Base-by-base conservation (phyloP, 73 alveolate genomes). In the Stentor coeruleus region DNA sequence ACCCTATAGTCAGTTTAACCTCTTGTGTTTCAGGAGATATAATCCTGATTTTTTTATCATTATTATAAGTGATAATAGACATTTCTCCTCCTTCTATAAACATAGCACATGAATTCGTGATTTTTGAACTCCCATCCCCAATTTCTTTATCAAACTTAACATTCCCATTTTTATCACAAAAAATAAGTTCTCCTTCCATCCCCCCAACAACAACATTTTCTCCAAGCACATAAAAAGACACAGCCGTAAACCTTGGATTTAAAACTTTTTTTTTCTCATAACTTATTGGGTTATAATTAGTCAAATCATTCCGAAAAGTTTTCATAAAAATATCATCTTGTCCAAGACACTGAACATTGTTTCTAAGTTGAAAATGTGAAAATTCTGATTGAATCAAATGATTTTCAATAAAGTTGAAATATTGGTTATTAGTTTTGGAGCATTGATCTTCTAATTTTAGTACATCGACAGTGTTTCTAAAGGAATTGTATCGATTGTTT, bases 21-120 rank as follows among this genome's bases (percentile, higher is more conserved):
- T n/a, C 3, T n/a, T 14, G n/a, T 1, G 26, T 20, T 14, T 75
- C 59, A 31, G 72, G 59, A 66, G 33, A 33, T 36, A 39, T 20
- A 75, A 75, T 38, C 37, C 72, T 39, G 38, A 75, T 75, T 36
- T 75, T 31, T 36, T 75, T 31, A n/a, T 75, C 83, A 75, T 75
- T 75, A 75, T 75, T 75, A 35, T 38, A 37, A 75, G 38, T 6
- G 36, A 75, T 20, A 20, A 75, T 14, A 14, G n/a, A 37, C 20
- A 20, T 40, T 36, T 75, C 14, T 1, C 81, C 77, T 36, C 39
- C 37, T 20, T 66, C 37, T 1, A 28, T 26, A 66, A 66, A 66
- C 20, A 66, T 20, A 1, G n/a, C 33, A 1, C 36, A 20, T 20
- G 40, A 66, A 66, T 66, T 66, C 33, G 79, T 66, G n/a, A 66